These are phyloP conservation scores for Aspergillus ruber DNA, from an alignment of 2,329 filamentous ascomycete genomes.

Conservation along the genomic window DNA sequence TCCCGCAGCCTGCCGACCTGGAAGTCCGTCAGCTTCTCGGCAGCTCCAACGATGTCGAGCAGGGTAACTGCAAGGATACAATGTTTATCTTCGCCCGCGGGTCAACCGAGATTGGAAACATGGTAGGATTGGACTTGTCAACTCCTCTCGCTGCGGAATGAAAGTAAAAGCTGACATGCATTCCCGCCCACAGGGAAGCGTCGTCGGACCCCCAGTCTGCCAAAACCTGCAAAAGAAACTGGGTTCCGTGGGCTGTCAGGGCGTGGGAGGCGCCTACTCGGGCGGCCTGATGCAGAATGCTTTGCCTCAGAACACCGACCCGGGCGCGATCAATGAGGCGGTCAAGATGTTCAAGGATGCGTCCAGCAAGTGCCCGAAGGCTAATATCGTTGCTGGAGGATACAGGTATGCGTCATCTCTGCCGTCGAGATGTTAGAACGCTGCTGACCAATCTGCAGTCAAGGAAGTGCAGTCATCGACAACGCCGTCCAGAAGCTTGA, in stretches of 20 bases:
- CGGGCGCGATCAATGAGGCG: slow-evolving; percentile 33
- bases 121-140: slow-evolving; percentile 17
- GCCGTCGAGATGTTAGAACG: background rate
- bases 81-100: slow-evolving; percentile 39
- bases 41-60: slow-evolving; percentile 32
- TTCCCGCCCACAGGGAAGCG: slow-evolving; percentile 15
- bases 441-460: slow-evolving; percentile 6
- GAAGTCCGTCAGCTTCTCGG: slow-evolving; percentile 7
- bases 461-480: slow-evolving; percentile 43
- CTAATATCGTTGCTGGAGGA: slow-evolving; percentile 40
- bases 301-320: slow-evolving; percentile 33
- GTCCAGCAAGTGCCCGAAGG: slow-evolving; percentile 38
- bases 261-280: slow-evolving; percentile 39
- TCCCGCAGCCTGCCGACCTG: slow-evolving; percentile 3
- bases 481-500: slow-evolving; percentile 33
- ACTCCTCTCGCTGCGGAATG: background rate
- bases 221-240: slow-evolving; percentile 16
- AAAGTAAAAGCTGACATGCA: background rate
- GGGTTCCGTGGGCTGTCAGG: slow-evolving; percentile 35
- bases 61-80: slow-evolving; percentile 29
- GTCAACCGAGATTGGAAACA: slow-evolving; percentile 35
- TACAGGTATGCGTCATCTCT: slow-evolving; percentile 28
- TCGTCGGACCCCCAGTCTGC: slow-evolving; percentile 26
- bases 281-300: slow-evolving; percentile 33
- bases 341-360: slow-evolving; percentile 37